phyloP scores from a whole-genome alignment of 768 basidiomycete species.

The Suillus placidus region DNA sequence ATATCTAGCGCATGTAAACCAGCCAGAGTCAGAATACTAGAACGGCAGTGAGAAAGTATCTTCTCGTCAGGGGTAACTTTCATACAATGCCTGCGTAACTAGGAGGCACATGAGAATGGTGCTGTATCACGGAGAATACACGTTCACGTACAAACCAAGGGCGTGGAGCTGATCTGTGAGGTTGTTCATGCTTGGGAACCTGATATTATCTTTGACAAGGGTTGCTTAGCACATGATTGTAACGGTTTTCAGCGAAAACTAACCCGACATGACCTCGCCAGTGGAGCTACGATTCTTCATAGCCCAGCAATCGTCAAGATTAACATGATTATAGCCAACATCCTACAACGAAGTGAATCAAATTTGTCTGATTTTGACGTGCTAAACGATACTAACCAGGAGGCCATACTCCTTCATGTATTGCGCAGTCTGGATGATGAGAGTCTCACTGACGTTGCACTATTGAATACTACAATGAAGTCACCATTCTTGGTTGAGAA shows the following conservation, averaged over 20 bases:
- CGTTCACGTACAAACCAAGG: slow-evolving; percentile 53
- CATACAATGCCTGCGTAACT: slow-evolving; percentile 66
- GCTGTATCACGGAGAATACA: neutral
- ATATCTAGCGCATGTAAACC: slow-evolving; percentile 63
- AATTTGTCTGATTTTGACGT: neutral
- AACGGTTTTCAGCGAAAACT: slow-evolving; percentile 16
- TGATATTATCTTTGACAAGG: slow-evolving; percentile 42
- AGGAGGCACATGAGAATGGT: slow-evolving; percentile 9
- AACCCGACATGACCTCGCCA: slow-evolving; percentile 60
- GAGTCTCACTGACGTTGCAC: slow-evolving; percentile 60
- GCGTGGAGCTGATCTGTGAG: slow-evolving; percentile 56
- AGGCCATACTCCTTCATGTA: slow-evolving; percentile 57
- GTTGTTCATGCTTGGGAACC: slow-evolving; percentile 59
- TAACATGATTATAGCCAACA: slow-evolving; percentile 59
- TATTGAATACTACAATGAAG: slow-evolving; percentile 23
- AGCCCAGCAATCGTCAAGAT: slow-evolving; percentile 68
- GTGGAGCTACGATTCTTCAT: slow-evolving; percentile 51
- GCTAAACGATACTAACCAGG: slow-evolving; percentile 33
- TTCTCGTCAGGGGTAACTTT: neutral
- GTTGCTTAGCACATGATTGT: neutral
- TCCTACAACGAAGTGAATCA: slow-evolving; percentile 39
- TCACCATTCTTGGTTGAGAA: neutral
- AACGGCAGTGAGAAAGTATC: neutral
- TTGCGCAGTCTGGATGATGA: slow-evolving; percentile 51
- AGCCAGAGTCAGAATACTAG: slow-evolving; percentile 69